phyloP scores from a whole-genome alignment of 352 stramenopile genomes.

The Globisporangium mamillatum region DNA sequence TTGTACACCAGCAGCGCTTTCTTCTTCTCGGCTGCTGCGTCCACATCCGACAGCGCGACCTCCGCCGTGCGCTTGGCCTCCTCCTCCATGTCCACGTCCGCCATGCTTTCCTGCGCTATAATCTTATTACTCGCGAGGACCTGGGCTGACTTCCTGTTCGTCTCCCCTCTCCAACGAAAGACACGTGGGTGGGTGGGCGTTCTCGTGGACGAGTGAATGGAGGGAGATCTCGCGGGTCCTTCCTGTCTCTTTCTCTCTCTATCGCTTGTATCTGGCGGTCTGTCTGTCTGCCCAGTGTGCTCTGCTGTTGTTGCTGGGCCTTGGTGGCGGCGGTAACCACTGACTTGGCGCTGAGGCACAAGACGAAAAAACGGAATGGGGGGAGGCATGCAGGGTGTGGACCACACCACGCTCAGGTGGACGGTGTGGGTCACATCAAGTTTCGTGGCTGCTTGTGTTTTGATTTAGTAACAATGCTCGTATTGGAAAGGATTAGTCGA shows the following conservation, averaged over 20 bases:
- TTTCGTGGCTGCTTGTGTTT: neutral
- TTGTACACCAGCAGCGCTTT: conserved; percentile 81
- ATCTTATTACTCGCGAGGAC: neutral
- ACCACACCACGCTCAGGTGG: neutral
- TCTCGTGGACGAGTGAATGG: neutral
- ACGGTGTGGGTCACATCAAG: neutral
- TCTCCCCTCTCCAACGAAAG: neutral
- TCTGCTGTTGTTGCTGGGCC: neutral
- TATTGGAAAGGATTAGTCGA: neutral
- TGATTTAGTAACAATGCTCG: neutral
- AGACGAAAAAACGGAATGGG: neutral
- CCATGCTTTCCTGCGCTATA: conserved; percentile 1
- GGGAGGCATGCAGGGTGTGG: neutral
- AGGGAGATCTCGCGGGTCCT: neutral
- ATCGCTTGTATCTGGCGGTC: neutral
- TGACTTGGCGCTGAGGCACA: neutral
- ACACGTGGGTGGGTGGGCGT: neutral
- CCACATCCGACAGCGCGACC: conserved; percentile 13
- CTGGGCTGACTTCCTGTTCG: neutral
- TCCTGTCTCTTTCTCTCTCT: neutral
- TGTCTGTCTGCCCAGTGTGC: neutral
- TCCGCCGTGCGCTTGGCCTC: conserved; percentile 10
- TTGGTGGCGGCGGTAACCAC: conserved; percentile 5
- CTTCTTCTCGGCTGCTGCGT: conserved; percentile 60
- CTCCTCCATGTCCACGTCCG: conserved; percentile 48